Evolutionary conservation across 176 grass and related monocot species (phyloP), one percentile per base, ranked within the genome.

Genomic region (Cenchrus purpureus): DNA sequence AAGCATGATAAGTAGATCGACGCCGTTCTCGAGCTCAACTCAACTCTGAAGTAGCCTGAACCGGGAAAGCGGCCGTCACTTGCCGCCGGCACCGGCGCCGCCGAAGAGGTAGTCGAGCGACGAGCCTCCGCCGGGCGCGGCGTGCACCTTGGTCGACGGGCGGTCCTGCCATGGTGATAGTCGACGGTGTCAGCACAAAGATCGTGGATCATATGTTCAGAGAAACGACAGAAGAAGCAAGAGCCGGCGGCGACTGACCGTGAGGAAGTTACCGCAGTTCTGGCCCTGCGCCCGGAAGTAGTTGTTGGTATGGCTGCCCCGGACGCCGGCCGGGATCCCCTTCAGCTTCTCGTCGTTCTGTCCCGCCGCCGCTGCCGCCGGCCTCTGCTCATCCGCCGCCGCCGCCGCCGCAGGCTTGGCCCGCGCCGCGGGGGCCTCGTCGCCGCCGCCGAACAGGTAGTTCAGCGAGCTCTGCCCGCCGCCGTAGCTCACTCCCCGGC

Each of bases 241-340:
- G 43, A 22, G 8, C 28, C 45, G 45, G 50, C 48, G 54, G 8
- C 34, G 53, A 58, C 86, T 68, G 79, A 94, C 92, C 51, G 89
- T 89, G 65, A 94, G 72, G 87, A 94, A 94, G 58, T 94, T 94
- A 62, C 89, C 92, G 71, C 76, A 84, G 73, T 94, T 94, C 84
- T 91, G 89, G 7, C 92, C 92, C 29, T 94, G 80, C 8, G 89
- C 71, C 12, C 92, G 89, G 87, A 91, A 89, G 58, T 91, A 94
- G 71, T 94, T 94, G 81, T 94, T 91, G 32, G 89, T 40, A 53
- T 78, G 86, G 59, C 43, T 77, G n/a, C 87, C 65, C 6, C 84
- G 87, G 9, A 87, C 84, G 55, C 92, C 92, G 7, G 92, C 92
- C 0, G 89, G 81, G 11, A 89, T 40, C 73, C 85, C 77, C 60